Base-by-base conservation (phyloP, 1,284 basidiomycete species). In the Rhodotorula sp. region DNA sequence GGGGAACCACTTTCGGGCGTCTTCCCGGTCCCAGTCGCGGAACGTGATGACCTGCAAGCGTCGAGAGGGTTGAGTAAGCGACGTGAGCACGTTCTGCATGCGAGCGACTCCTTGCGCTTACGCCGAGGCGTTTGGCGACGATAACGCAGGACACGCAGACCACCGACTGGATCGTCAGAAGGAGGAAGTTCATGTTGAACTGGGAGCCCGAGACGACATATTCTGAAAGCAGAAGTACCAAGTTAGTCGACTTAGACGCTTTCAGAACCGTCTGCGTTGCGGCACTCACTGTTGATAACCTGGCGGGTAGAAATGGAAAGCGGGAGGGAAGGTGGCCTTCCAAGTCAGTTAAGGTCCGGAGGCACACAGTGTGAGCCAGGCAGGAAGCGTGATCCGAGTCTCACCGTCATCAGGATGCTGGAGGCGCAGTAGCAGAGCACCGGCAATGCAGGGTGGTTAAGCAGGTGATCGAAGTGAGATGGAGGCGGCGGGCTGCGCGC, bases 111-210 rank as follows among this genome's bases (percentile, higher is more conserved):
- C 26, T 26, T 26, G 54, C 31, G 69, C 70, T 16, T 43, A 78
- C 80, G n/a, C 92, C 90, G 3, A 89, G 60, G 70, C 85, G 87
- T 84, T 97, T 97, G 70, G 90, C 90, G 8, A 82, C 67, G 29
- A 84, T 80, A 26, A 98, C 96, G 79, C 90, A 92, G 21, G 85
- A 79, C 39, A 92, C 88, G 81, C 93, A 97, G 75, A 97, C 92
- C 29, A 85, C 60, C 8, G 68, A 68, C 83, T 99, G 97, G 73
- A 98, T 93, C 70, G 91, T 89, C 31, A 99, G 86, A 43, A 99
- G 87, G 51, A 98, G 85, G 79, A 98, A 97, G 77, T 93, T 99
- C 96, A 99, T 98, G 77, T 91, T 92, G 83, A 99, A 99, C 78
- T 92, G 83, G 51, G 86, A 85, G 6, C 97, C 97, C 8, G 96